Evolutionary conservation across 2,329 filamentous ascomycete species (phyloP), one percentile per base, ranked within the genome.

Genomic region (Colletotrichum orbiculare): DNA sequence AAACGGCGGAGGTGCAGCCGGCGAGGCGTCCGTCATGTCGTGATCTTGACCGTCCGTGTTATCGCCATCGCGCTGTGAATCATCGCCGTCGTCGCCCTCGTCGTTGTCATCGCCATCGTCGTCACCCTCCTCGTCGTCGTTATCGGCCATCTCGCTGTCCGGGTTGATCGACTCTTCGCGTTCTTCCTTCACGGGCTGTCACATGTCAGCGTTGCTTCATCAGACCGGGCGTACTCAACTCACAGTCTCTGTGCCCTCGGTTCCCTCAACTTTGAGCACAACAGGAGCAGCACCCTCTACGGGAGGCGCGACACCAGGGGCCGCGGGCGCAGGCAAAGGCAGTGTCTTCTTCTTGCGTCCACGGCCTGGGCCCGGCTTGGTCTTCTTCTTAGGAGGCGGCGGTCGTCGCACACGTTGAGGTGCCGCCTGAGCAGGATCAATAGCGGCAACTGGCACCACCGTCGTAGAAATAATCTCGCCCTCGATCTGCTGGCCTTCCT

Each of bases 311-410:
- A 79, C 77, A 33, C 75, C 67, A 39, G 79, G 76, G 3, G 72
- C 75, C 33, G 25, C 25, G 25, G 75, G 71, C 10, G 75, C 72
- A 2, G 78, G 77, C 11, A 79, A 66, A 13, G 79, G 78, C 70
- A 81, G 74, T 75, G 90, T 93, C 78, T 90, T 92, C 85, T 91
- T 94, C 83, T 91, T 95, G 67, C 88, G 85, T 13, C 92, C 92
- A 67, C 93, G 87, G 8, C 93, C 93, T 41, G 91, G 89, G 0
- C 92, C 83, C 35, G 78, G 91, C 76, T 92, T 94, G 52, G 86
- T 83, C 82, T 95, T 97, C 76, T 92, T 90, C 76, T 93, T 94
- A 0, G 92, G 92, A 1, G 91, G 91, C 35, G 90, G 90, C 0
- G 90, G 90, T 66, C 90, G 88, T 73, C 90, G 87, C 73, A 81